phyloP scores from a whole-genome alignment of 148 eudicot genomes.

The Linanthus parryae region DNA sequence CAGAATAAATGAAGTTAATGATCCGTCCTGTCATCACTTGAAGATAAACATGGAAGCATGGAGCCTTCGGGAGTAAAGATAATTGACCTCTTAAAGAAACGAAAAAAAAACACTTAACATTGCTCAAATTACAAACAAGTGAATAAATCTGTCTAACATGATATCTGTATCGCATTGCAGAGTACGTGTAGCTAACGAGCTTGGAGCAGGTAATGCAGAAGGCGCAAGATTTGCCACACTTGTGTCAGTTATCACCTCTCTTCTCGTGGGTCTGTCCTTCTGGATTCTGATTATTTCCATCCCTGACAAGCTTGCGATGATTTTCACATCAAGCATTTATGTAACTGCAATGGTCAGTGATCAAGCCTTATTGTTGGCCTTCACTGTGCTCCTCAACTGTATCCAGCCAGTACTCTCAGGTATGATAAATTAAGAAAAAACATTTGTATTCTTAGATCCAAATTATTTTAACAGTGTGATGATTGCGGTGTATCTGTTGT shows the following conservation, averaged over 20 bases:
- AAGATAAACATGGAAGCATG: too few relatives aligned
- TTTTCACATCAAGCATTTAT: slow-evolving; percentile 22
- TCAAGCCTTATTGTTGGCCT: slow-evolving; percentile 17
- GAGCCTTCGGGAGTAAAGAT: neutral
- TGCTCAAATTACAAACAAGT: neutral
- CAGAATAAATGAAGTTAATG: too few relatives aligned
- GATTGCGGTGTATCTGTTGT: neutral
- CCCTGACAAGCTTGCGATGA: slow-evolving; percentile 22
- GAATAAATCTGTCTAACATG: neutral
- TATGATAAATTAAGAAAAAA: neutral
- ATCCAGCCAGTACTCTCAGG: slow-evolving; percentile 34
- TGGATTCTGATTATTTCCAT: slow-evolving; percentile 11
- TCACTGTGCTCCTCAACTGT: slow-evolving; percentile 24
- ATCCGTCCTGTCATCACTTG: too few relatives aligned
- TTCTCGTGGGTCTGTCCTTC: slow-evolving; percentile 16
- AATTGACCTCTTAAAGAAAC: neutral
- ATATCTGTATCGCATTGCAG: slow-evolving; percentile 1
- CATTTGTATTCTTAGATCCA: neutral
- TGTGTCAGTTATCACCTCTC: slow-evolving; percentile 18
- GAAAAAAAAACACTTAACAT: neutral
- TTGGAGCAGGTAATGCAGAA: slow-evolving; percentile 31
- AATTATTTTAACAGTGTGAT: neutral
- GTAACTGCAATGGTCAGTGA: slow-evolving; percentile 22
- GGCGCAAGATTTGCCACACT: slow-evolving; percentile 26
- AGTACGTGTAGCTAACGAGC: slow-evolving; percentile 34